A percentile compares a stretch with the other conserved stretches of the same genome.
Evolutionary conservation across 495 filamentous ascomycete genomes (phyloP).

Genomic region (Hypoxylon crocopeplum): DNA sequence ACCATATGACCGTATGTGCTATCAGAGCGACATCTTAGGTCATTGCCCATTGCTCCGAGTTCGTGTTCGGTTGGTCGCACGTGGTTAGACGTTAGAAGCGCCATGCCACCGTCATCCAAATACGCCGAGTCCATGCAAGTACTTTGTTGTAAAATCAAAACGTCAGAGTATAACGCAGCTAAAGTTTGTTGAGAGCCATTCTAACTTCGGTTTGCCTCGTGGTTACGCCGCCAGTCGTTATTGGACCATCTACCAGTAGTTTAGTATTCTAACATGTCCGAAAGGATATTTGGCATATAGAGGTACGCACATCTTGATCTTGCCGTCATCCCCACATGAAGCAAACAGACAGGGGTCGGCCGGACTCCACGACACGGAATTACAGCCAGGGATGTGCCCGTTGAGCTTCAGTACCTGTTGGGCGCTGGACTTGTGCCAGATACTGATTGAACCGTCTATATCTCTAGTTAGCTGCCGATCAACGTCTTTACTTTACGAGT

Average conservation of each 20-base stretch:
- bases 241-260: conserved; percentile 42
- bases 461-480: conserved; percentile 32
- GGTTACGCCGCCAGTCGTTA: conserved; percentile 18
- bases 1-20: conserved; percentile 5
- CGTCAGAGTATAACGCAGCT: conserved; percentile 5
- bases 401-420: conserved; percentile 75
- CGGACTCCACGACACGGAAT: conserved; percentile 92
- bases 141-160: conserved; percentile 26
- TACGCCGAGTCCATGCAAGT: conserved; percentile 40
- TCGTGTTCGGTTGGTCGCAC: neutral
- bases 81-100: conserved; percentile 18
- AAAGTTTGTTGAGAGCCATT: conserved; percentile 10
- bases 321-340: conserved; percentile 85
- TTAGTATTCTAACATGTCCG: conserved; percentile 15
- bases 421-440: conserved; percentile 89
- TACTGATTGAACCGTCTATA: conserved; percentile 77
- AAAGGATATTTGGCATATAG: neutral
- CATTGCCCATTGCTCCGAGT: neutral
- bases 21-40: neutral
- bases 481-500: neutral
- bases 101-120: conserved; percentile 32
- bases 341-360: conserved; percentile 84
- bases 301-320: conserved; percentile 79
- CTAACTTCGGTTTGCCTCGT: conserved; percentile 12
- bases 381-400: conserved; percentile 79